These are phyloP conservation scores for Pyrenophora graminea DNA, from an alignment of 2,329 filamentous ascomycete genomes.

Conservation along the genomic window DNA sequence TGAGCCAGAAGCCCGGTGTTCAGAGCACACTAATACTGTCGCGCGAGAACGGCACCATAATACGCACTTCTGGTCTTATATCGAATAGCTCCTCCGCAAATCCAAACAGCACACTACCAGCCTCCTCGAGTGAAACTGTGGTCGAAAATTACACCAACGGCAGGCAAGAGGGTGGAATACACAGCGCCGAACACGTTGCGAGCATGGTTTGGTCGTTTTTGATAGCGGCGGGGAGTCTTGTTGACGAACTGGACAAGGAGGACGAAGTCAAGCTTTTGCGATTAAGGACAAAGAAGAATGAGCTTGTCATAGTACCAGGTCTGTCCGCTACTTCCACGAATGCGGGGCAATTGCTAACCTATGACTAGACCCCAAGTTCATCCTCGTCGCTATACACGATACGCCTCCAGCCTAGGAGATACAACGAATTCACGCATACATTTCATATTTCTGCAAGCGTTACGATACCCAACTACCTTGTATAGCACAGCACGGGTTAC, in stretches of 20 bases:
- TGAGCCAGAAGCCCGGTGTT: slow-evolving; percentile 78
- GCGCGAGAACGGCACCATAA: slow-evolving; percentile 70
- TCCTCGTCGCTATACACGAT: slow-evolving; percentile 79
- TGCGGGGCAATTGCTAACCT: slow-evolving; percentile 16
- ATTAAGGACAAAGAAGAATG: slow-evolving; percentile 81
- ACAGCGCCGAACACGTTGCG: slow-evolving; percentile 73
- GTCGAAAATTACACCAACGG: slow-evolving; percentile 40
- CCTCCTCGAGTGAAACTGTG: slow-evolving; percentile 39
- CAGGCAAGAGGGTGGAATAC: slow-evolving; percentile 53
- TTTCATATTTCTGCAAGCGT: slow-evolving; percentile 8
- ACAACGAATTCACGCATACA: background rate
- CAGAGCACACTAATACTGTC: slow-evolving; percentile 78
- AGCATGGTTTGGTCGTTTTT: slow-evolving; percentile 77
- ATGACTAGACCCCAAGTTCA: slow-evolving; percentile 68
- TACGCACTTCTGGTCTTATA: slow-evolving; percentile 73
- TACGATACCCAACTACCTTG: slow-evolving; percentile 27
- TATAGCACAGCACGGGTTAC: slow-evolving; percentile 40
- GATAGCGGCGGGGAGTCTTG: slow-evolving; percentile 67
- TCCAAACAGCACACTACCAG: slow-evolving; percentile 45
- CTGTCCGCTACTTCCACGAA: slow-evolving; percentile 14
- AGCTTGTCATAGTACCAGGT: slow-evolving; percentile 78
- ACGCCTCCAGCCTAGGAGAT: slow-evolving; percentile 66
- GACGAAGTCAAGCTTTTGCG: slow-evolving; percentile 78
- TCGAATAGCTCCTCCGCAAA: slow-evolving; percentile 60
- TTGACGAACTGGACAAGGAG: slow-evolving; percentile 74